Conservation (phyloP, 2,329 filamentous ascomycete genomes). For the Dactylonectria macrodidyma region DNA sequence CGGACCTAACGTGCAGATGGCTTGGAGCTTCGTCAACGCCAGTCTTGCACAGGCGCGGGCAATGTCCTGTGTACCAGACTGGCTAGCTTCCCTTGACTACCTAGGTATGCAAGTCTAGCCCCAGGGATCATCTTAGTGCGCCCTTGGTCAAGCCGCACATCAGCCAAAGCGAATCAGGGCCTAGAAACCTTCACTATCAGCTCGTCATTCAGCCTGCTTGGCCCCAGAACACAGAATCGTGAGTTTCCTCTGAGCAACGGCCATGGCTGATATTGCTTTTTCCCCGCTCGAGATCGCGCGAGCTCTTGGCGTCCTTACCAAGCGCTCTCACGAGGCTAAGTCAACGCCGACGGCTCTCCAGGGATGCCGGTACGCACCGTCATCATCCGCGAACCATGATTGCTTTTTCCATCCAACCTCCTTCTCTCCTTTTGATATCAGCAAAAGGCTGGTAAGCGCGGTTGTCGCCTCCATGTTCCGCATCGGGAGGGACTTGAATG, state of each 20-base stretch:
- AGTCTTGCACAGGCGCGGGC: constrained; percentile 24
- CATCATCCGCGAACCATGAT: constrained; percentile 10
- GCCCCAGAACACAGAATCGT: constrained; percentile 21
- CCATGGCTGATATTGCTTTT: constrained; percentile 15
- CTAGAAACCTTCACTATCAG: constrained; percentile 26
- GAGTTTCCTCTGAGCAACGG: constrained; percentile 7
- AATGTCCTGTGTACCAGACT: constrained; percentile 20
- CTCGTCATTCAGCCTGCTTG: constrained; percentile 39
- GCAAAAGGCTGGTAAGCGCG: not conserved
- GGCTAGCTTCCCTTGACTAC: constrained; percentile 12
- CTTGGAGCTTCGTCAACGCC: constrained; percentile 24
- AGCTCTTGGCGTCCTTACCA: constrained; percentile 2
- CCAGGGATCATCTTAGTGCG: constrained; percentile 37
- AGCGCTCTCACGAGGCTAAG: constrained; percentile 7
- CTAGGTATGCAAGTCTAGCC: constrained; percentile 25
- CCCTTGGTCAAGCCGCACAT: constrained; percentile 28
- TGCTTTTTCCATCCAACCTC: constrained; percentile 19
- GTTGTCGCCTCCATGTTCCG: not conserved
- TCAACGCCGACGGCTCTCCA: constrained; percentile 3
- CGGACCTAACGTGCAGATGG: constrained; percentile 39
- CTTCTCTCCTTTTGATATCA: not conserved
- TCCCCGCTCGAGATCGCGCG: constrained; percentile 16
- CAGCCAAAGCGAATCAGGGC: constrained; percentile 38
- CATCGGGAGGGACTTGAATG: not conserved
- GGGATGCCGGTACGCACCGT: not conserved